These are phyloP conservation scores for Rosa lucieae DNA, from an alignment of 306 rosid species.

Conservation along the genomic window DNA sequence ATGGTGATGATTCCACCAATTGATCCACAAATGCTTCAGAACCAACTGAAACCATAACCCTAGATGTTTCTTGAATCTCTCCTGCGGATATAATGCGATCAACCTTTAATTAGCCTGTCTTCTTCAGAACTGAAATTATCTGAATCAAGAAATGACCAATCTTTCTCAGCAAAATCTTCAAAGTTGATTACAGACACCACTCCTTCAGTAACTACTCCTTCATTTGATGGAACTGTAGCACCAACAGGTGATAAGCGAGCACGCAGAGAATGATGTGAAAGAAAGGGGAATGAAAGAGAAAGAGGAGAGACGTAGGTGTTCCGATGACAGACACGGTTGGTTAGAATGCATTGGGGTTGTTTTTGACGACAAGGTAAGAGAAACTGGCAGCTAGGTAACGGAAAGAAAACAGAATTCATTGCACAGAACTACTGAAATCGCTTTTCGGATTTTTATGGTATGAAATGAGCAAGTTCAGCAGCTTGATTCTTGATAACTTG, in stretches of 20 bases:
- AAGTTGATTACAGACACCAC: conserved; percentile 47
- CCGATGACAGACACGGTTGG: not conserved
- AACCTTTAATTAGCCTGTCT: conserved; percentile 33
- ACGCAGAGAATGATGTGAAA: conserved; percentile 9
- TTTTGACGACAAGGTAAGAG: conserved; percentile 28
- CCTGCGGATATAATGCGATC: conserved; percentile 60
- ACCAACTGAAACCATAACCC: conserved; percentile 68
- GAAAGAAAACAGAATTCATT: conserved; percentile 58
- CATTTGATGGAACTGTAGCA: conserved; percentile 47
- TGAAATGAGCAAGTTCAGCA: not conserved
- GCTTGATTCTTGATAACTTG: not conserved
- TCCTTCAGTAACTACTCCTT: conserved; percentile 53
- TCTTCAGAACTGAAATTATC: conserved; percentile 25
- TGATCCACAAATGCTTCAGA: conserved; percentile 75
- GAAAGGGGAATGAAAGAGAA: conserved; percentile 27
- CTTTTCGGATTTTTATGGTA: not conserved
- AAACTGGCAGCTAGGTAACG: conserved; percentile 32
- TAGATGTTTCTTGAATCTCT: conserved; percentile 55
- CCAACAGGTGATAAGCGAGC: conserved; percentile 32
- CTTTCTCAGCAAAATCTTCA: conserved; percentile 63
- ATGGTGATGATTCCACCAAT: conserved; percentile 45
- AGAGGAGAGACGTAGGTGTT: not conserved
- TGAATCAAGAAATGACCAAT: conserved; percentile 77
- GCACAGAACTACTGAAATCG: conserved; percentile 20
- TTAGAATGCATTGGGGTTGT: conserved; percentile 19